These are phyloP conservation scores for Galerina marginata DNA, from an alignment of 768 basidiomycete species.

Conservation along the genomic window DNA sequence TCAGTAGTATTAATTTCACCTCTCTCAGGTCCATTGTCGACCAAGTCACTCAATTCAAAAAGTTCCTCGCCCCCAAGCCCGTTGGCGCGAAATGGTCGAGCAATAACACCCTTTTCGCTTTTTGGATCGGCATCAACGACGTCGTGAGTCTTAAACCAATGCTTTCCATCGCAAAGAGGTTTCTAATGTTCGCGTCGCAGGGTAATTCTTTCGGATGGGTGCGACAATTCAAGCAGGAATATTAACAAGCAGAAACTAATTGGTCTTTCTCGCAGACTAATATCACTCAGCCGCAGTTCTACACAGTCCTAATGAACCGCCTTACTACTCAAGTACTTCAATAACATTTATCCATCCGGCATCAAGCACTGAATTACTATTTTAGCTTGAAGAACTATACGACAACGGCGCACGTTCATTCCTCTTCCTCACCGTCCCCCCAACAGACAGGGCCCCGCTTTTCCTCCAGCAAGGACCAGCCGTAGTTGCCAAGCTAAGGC, in stretches of 20 bases:
- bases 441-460: slow-evolving; percentile 60
- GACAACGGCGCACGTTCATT: slow-evolving; percentile 60
- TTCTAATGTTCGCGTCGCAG: slow-evolving; percentile 26
- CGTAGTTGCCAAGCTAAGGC: slow-evolving; percentile 40
- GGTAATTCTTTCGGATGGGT: slow-evolving; percentile 57
- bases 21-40: slow-evolving; percentile 51
- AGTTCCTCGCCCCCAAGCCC: slow-evolving; percentile 48
- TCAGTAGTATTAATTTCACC: not conserved
- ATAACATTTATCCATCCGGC: not conserved
- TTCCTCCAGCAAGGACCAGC: slow-evolving; percentile 42
- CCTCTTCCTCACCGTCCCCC: slow-evolving; percentile 67
- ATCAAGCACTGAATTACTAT: slow-evolving; percentile 1
- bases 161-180: not conserved
- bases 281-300: slow-evolving; percentile 40
- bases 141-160: slow-evolving; percentile 43
- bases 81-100: slow-evolving; percentile 54
- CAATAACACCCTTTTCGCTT: slow-evolving; percentile 57
- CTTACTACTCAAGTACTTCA: slow-evolving; percentile 36
- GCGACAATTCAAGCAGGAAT: slow-evolving; percentile 7
- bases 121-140: slow-evolving; percentile 76
- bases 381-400: slow-evolving; percentile 54
- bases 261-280: slow-evolving; percentile 34
- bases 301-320: slow-evolving; percentile 39
- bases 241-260: not conserved
- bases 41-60: slow-evolving; percentile 61